A percentile compares a stretch with the other conserved stretches of the same genome.
These are phyloP conservation scores for Dendrobium chrysotoxum DNA, from an alignment of 106 monocot genomes.

Conservation along the genomic window DNA sequence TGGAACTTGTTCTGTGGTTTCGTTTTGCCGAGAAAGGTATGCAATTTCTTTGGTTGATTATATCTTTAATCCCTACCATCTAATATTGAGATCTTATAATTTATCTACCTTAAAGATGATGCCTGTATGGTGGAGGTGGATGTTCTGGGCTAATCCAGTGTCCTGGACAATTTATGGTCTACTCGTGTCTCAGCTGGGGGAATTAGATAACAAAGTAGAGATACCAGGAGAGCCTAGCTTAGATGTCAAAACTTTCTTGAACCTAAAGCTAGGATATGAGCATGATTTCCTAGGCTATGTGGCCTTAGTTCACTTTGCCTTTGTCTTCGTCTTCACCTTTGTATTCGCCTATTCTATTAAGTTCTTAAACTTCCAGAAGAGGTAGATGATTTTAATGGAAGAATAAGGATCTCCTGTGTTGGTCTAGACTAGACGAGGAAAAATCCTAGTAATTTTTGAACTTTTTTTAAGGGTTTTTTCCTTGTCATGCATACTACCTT, in stretches of 20 bases:
- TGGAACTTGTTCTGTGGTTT: constrained; percentile 90
- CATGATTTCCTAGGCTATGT: constrained; percentile 53
- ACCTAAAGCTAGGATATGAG: constrained; percentile 34
- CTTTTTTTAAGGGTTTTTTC: no score
- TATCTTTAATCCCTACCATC: no score
- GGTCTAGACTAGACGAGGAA: no score
- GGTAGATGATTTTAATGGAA: constrained; percentile 19
- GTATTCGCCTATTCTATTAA: constrained; percentile 66
- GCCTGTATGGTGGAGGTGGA: constrained; percentile 93
- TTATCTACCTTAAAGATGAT: constrained; percentile 28
- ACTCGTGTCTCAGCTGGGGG: constrained; percentile 57
- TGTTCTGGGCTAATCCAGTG: constrained; percentile 76
- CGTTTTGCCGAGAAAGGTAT: constrained; percentile 53
- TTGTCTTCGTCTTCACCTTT: constrained; percentile 48
- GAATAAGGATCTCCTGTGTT: no score
- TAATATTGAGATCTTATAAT: no score
- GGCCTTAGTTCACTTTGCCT: constrained; percentile 46
- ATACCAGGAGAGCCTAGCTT: constrained; percentile 39
- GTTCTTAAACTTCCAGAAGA: constrained; percentile 69
- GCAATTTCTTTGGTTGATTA: neutral
- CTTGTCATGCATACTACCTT: no score
- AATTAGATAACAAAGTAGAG: constrained; percentile 18
- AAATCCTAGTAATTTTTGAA: no score
- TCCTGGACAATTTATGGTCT: constrained; percentile 73
- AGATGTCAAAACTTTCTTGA: constrained; percentile 40